Conservation (phyloP, 2,329 filamentous ascomycete genomes). For the Leptographium lundbergii region DNA sequence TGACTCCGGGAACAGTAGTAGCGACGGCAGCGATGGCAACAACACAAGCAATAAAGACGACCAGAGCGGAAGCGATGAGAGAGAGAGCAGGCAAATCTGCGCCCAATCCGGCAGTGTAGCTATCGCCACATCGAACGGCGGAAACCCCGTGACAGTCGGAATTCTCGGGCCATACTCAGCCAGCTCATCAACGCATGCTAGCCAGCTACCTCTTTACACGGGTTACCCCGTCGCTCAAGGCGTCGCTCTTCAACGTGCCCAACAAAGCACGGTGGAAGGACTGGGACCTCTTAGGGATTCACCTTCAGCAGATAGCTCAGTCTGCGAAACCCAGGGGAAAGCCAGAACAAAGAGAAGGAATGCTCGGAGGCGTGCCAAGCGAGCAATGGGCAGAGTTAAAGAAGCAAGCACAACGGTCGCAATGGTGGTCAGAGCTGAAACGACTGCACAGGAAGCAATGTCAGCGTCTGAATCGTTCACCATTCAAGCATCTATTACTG, state of each 20-base stretch:
- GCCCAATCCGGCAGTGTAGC: neutral
- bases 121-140: neutral
- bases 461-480: neutral
- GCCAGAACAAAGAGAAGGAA: constrained; percentile 38
- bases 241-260: neutral
- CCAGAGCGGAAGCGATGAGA: neutral
- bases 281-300: neutral
- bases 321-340: constrained; percentile 14
- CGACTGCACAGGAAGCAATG: neutral
- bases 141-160: neutral
- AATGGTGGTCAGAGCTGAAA: neutral
- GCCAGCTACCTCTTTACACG: neutral
- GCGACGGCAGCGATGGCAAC: constrained; percentile 1
- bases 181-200: neutral
- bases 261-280: neutral
- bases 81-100: neutral
- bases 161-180: neutral
- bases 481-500: neutral
- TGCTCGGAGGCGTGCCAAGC: constrained; percentile 30
- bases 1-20: neutral
- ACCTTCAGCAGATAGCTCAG: neutral
- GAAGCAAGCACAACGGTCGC: neutral
- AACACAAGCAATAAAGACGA: neutral
- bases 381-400: constrained; percentile 8
- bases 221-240: neutral